Conservation (phyloP, 1,284 basidiomycete genomes). For the Fomitopsis palustris region DNA sequence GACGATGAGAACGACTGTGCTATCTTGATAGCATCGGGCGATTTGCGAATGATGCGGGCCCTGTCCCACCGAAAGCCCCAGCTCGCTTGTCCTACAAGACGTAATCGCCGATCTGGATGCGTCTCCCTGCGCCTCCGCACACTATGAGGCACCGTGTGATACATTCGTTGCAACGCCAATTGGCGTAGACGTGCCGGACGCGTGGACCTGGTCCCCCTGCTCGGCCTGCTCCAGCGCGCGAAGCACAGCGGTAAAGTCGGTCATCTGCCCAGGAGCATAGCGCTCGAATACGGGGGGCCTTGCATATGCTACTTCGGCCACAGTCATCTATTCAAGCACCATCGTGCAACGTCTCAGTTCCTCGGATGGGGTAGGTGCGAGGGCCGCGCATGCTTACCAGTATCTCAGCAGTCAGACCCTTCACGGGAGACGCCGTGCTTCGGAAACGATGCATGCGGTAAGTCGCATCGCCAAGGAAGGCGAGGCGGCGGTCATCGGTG, state of each 20-base stretch:
- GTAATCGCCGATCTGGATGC: background rate
- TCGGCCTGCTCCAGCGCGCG: constrained; percentile 18
- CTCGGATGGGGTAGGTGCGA: background rate
- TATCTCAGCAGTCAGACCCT: constrained; percentile 81
- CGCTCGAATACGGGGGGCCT: constrained; percentile 43
- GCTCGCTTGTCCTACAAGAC: background rate
- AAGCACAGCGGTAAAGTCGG: constrained; percentile 23
- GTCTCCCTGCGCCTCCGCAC: background rate
- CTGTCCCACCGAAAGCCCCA: too few relatives aligned
- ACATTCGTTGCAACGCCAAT: constrained; percentile 16
- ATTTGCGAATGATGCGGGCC: too few relatives aligned
- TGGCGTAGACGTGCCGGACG: constrained; percentile 18
- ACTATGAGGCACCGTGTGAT: background rate
- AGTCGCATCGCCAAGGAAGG: constrained; percentile 40
- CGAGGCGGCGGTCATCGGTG: constrained; percentile 50
- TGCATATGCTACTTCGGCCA: constrained; percentile 56
- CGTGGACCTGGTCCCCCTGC: constrained; percentile 6
- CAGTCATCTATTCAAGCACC: constrained; percentile 43
- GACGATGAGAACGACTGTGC: too few relatives aligned
- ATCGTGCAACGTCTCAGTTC: background rate
- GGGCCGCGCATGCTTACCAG: constrained; percentile 44
- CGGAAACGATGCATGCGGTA: constrained; percentile 80
- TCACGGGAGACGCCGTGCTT: constrained; percentile 71
- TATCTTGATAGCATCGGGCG: too few relatives aligned
- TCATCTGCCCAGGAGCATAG: constrained; percentile 43